Evolutionary conservation across 352 stramenopile species (phyloP).

Genomic region (Aphanomyces cochlioides): DNA sequence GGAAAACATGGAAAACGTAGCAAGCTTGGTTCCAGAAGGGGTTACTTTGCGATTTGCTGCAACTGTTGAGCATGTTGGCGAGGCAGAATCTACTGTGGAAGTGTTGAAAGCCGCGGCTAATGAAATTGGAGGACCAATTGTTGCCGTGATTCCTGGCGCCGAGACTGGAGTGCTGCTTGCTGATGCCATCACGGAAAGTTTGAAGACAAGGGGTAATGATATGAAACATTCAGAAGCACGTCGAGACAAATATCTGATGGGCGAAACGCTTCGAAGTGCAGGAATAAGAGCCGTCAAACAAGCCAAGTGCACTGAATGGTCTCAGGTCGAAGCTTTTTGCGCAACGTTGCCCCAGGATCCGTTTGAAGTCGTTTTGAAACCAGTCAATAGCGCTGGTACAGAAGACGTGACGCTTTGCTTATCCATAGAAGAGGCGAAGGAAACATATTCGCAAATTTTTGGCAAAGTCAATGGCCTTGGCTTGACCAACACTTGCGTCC

Average conservation of each 20-base stretch:
- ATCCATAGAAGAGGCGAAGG: constrained; percentile 63
- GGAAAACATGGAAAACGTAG: constrained; percentile 78
- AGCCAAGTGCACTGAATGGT: constrained; percentile 74
- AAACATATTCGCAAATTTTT: constrained; percentile 80
- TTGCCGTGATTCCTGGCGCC: constrained; percentile 86
- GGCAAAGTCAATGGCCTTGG: constrained; percentile 85
- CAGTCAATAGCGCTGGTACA: constrained; percentile 65
- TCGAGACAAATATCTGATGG: constrained; percentile 85
- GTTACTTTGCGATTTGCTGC: constrained; percentile 72
- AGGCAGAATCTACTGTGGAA: constrained; percentile 30
- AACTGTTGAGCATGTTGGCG: constrained; percentile 66
- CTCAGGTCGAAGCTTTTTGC: constrained; percentile 69
- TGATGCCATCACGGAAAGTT: constrained; percentile 80
- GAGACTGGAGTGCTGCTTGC: constrained; percentile 92
- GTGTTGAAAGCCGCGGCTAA: neutral
- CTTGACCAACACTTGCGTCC: constrained; percentile 76
- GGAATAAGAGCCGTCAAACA: constrained; percentile 90
- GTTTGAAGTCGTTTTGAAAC: constrained; percentile 91
- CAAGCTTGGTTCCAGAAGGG: constrained; percentile 70
- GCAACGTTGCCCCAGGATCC: constrained; percentile 47
- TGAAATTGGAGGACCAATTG: constrained; percentile 40
- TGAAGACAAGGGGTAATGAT: constrained; percentile 83
- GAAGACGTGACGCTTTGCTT: constrained; percentile 80
- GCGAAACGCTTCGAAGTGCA: constrained; percentile 68
- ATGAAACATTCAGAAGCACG: constrained; percentile 64